Conservation (phyloP, 2,329 filamentous ascomycete genomes). For the Madurella fahalii region DNA sequence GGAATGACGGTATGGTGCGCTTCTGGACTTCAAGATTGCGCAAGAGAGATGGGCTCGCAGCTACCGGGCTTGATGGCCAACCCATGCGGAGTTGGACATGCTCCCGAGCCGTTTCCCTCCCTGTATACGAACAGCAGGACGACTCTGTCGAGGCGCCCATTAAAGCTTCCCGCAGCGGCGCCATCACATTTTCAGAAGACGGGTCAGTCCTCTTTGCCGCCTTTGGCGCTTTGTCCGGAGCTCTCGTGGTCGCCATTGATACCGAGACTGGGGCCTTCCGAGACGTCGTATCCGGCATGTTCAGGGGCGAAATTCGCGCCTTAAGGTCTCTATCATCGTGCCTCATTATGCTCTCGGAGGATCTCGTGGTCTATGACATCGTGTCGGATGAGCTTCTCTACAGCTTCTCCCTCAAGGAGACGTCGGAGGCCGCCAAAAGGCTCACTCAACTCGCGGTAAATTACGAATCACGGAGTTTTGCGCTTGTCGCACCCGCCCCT, state of each 20-base stretch:
- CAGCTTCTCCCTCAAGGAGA: conserved; percentile 53
- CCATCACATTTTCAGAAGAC: conserved; percentile 75
- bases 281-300: conserved; percentile 63
- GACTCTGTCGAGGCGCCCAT: conserved; percentile 32
- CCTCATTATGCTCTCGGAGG: conserved; percentile 69
- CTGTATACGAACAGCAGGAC: conserved; percentile 37
- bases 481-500: conserved; percentile 50
- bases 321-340: conserved; percentile 69
- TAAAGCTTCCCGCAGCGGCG: conserved; percentile 48
- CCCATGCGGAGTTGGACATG: conserved; percentile 72
- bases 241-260: conserved; percentile 68
- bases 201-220: conserved; percentile 76
- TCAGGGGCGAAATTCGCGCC: conserved; percentile 61
- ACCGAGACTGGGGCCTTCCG: conserved; percentile 62
- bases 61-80: conserved; percentile 55
- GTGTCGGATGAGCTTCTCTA: conserved; percentile 72
- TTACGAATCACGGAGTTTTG: conserved; percentile 59
- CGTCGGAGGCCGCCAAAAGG: conserved; percentile 37
- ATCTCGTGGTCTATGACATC: conserved; percentile 77
- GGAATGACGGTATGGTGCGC: conserved; percentile 71
- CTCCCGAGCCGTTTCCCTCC: conserved; percentile 52
- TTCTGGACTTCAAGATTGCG: conserved; percentile 76
- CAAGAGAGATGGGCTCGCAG: conserved; percentile 62
- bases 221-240: conserved; percentile 50
- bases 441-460: conserved; percentile 71